Evolutionary conservation across 169 alveolate genomes (phyloP).

Genomic region (Plasmodium coatneyi): DNA sequence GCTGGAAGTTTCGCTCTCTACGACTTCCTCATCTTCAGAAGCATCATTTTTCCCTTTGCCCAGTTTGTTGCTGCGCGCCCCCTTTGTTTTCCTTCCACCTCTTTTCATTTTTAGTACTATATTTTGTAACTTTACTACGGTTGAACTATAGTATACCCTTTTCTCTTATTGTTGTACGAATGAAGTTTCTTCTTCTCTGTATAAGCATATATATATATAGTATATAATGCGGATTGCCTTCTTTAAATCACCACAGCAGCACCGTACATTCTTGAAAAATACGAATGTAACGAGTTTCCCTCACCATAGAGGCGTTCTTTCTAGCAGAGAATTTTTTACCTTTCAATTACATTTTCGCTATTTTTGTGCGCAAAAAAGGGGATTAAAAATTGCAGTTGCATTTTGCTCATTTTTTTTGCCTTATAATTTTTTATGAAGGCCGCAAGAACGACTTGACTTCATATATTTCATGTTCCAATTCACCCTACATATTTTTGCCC

Average conservation of each 20-base stretch:
- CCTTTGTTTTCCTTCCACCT: conserved; percentile 7
- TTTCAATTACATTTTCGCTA: conserved; percentile 1
- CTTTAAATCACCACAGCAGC: neutral
- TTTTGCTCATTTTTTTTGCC: neutral
- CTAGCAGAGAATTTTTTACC: neutral
- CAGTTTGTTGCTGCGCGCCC: neutral
- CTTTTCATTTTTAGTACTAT: neutral
- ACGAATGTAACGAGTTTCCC: neutral
- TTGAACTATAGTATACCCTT: neutral
- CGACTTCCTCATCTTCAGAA: conserved; percentile 20
- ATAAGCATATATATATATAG: neutral
- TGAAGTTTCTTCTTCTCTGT: neutral
- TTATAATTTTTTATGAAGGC: neutral
- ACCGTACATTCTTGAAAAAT: neutral
- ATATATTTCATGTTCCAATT: neutral
- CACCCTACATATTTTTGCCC: neutral
- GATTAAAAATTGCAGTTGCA: conserved; percentile 15
- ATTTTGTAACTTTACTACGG: conserved; percentile 1
- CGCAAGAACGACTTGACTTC: neutral
- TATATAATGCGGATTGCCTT: neutral
- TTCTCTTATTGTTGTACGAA: neutral
- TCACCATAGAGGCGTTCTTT: neutral
- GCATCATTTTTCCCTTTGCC: conserved; percentile 1
- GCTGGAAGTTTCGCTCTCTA: neutral
- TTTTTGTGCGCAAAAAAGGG: neutral